Percentiles rank a stretch among this genome's conserved stretches.
Conservation (phyloP, 805 yeast genomes). For the Cyberlindnera maritima region DNA sequence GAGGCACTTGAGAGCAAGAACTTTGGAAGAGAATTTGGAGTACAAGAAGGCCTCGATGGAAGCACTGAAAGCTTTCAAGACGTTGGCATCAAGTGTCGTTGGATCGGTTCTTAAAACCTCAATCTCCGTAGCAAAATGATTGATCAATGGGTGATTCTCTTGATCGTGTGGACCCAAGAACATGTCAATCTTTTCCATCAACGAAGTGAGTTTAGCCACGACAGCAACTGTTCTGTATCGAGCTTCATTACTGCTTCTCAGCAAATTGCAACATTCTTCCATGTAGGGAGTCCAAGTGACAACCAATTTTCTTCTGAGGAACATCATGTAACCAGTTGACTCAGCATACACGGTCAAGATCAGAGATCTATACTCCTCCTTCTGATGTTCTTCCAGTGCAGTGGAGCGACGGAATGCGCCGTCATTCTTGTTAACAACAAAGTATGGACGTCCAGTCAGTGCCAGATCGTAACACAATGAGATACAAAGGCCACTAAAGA, state of each 20-base stretch:
- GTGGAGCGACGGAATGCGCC: conserved; percentile 40
- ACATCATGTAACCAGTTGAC: conserved; percentile 61
- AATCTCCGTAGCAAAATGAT: conserved; percentile 18
- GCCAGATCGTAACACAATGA: conserved; percentile 77
- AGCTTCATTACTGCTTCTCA: conserved; percentile 37
- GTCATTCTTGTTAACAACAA: conserved; percentile 38
- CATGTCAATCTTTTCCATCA: conserved; percentile 52
- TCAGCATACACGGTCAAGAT: conserved; percentile 59
- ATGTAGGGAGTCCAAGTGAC: conserved; percentile 62
- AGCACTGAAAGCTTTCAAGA: conserved; percentile 19
- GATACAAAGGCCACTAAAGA: conserved; percentile 62
- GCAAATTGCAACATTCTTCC: conserved; percentile 53
- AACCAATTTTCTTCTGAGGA: conserved; percentile 59
- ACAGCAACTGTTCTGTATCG: conserved; percentile 46
- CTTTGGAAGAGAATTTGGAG: conserved; percentile 19
- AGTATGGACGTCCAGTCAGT: conserved; percentile 51
- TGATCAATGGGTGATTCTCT: conserved; percentile 19
- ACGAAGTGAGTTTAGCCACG: conserved; percentile 56
- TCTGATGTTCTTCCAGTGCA: conserved; percentile 36
- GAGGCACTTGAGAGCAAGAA: conserved; percentile 21
- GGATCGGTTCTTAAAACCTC: conserved; percentile 9
- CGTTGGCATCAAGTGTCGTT: conserved; percentile 12
- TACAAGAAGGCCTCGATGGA: conserved; percentile 28
- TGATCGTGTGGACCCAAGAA: conserved; percentile 17
- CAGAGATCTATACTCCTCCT: conserved; percentile 47